Conservation (phyloP, 345 rosid species). For the Jatropha curcas region DNA sequence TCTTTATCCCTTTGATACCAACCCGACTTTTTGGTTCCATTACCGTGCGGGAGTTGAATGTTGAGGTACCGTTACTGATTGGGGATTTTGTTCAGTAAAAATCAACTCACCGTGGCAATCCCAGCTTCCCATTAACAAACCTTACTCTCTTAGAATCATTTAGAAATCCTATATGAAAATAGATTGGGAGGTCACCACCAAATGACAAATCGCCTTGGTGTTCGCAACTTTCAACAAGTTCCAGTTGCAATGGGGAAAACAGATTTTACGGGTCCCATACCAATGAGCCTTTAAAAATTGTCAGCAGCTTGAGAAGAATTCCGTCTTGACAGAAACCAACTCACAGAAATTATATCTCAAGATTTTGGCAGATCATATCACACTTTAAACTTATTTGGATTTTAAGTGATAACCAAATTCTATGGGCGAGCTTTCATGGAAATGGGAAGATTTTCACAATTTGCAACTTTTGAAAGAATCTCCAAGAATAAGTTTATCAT, state of each 20-base stretch:
- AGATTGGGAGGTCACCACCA: constrained; percentile 18
- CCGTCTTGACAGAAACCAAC: constrained; percentile 5
- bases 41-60: too few relatives aligned
- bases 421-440: not conserved
- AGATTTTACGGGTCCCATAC: constrained; percentile 17
- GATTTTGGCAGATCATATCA: constrained; percentile 15
- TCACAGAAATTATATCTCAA: constrained; percentile 7
- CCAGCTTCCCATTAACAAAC: not conserved
- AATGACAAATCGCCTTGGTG: constrained; percentile 7
- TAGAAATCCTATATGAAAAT: not conserved
- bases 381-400: constrained; percentile 8
- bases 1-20: too few relatives aligned
- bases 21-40: too few relatives aligned
- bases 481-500: not conserved
- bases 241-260: not conserved
- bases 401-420: constrained; percentile 19
- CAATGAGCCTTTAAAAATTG: constrained; percentile 23
- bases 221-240: not conserved
- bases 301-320: constrained; percentile 1
- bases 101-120: not conserved
- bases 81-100: too few relatives aligned
- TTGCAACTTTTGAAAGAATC: not conserved
- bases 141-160: not conserved
- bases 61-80: too few relatives aligned
- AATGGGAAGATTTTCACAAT: not conserved